Evolutionary conservation across 306 rosid species (phyloP), one percentile per base, ranked within the genome.

Genomic region (Quercus berberidifolia): DNA sequence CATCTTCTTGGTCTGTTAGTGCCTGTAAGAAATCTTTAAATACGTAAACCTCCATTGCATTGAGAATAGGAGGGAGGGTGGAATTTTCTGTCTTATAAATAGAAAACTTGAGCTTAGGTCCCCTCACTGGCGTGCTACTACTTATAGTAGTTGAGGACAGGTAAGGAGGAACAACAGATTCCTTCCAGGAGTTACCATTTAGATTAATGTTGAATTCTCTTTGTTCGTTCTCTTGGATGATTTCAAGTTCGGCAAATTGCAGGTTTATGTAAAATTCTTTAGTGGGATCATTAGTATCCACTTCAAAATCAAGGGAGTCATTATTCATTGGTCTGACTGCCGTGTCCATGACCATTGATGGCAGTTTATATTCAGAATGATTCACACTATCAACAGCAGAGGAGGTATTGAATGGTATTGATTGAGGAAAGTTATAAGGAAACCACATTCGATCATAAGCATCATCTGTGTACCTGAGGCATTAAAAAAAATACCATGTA

Each of bases 61-160:
- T 91, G 41, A 91, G 82, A 74, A 91, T 85, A 2, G 95, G 95
- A 71, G 92, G 91, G 25, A 33, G 90, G 15, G 85, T 87, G 43
- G 91, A 87, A 23, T 49, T 63, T 59, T 63, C 74, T 18, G 55
- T 73, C 76, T 62, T 78, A n/a, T 56, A 2, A 38, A 91, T 15
- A 49, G 81, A 78, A 23, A 72, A 88, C 46, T 17, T 52, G 72
- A 55, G 73, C 41, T 55, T 80, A 7, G 25, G 30, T 68, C 43
- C 85, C 73, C 71, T 14, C 30, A n/a, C 21, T 30, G 59, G 56
- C 23, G 31, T 30, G 31, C 31, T 30, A 30, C 31, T 30, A 30
- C 3, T 30, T 30, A 3, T 3, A 17, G 91, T 90, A 20, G 2
- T 33, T 0, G 89, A 76, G 6, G 0, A 4, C 70, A 86, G 84